Evolutionary conservation across 495 filamentous ascomycete species (phyloP).

Genomic region (Aspergillus homomorphus): DNA sequence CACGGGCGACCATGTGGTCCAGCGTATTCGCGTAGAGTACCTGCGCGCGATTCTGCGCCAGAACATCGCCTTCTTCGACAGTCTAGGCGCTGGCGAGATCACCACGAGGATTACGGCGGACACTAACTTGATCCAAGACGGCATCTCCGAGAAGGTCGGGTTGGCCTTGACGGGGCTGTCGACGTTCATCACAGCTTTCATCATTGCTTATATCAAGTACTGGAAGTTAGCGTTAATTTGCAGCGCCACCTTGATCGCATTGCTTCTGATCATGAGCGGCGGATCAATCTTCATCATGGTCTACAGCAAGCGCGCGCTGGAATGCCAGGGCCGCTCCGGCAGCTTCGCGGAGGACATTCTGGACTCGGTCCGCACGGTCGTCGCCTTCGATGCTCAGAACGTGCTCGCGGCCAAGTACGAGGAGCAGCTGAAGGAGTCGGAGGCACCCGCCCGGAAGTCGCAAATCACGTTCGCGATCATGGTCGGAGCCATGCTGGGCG

Average conservation of each 20-base stretch:
- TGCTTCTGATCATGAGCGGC: slow-evolving; percentile 67
- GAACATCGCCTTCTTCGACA: slow-evolving; percentile 92
- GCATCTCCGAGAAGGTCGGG: slow-evolving; percentile 83
- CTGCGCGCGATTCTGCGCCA: slow-evolving; percentile 79
- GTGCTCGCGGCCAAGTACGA: slow-evolving; percentile 84
- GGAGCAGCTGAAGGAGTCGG: slow-evolving; percentile 62
- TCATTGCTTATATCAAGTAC: slow-evolving; percentile 81
- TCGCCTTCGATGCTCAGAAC: slow-evolving; percentile 87
- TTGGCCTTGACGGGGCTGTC: slow-evolving; percentile 69
- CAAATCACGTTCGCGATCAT: slow-evolving; percentile 68
- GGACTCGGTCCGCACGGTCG: slow-evolving; percentile 84
- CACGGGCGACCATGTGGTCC: slow-evolving; percentile 81
- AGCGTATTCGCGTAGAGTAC: slow-evolving; percentile 80
- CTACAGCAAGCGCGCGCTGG: slow-evolving; percentile 69
- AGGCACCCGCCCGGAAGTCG: slow-evolving; percentile 70
- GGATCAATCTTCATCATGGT: slow-evolving; percentile 70
- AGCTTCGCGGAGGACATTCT: slow-evolving; percentile 94
- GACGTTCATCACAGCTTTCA: slow-evolving; percentile 82
- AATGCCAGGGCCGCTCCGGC: slow-evolving; percentile 75
- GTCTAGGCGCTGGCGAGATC: slow-evolving; percentile 85
- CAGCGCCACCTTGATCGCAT: slow-evolving; percentile 67
- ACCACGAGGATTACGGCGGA: slow-evolving; percentile 89
- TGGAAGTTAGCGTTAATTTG: slow-evolving; percentile 84
- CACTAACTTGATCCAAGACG: slow-evolving; percentile 83
- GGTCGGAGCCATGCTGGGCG: slow-evolving; percentile 73